Evolutionary conservation across 176 grass and related monocot species (phyloP).

Genomic region (Eleusine coracana): DNA sequence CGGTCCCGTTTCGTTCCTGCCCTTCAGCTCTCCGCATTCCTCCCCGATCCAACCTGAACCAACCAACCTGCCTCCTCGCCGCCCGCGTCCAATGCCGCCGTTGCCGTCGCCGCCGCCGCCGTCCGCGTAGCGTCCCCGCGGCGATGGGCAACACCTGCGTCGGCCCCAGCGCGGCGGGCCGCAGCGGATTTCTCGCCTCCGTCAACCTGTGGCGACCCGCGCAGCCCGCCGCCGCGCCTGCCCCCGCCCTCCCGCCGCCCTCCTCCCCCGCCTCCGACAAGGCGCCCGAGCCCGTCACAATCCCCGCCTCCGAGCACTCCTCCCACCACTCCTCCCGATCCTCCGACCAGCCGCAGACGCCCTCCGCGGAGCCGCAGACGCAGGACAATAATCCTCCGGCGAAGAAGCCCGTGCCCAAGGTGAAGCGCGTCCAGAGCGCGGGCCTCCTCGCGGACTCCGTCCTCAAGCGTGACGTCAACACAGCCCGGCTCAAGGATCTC

Average conservation of each 20-base stretch:
- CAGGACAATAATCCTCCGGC: conserved; percentile 30
- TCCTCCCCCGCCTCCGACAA: conserved; percentile 48
- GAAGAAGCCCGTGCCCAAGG: conserved; percentile 51
- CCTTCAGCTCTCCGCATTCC: conserved; percentile 18
- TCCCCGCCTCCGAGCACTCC: conserved; percentile 35
- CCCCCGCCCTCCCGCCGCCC: conserved; percentile 40
- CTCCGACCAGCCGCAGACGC: no score
- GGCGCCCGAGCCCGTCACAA: conserved; percentile 64
- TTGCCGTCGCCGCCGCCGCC: conserved; percentile 37
- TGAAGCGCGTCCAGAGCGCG: conserved; percentile 71
- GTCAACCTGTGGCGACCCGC: conserved; percentile 59
- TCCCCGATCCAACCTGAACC: conserved; percentile 44
- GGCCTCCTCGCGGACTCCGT: conserved; percentile 68
- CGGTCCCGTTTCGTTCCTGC: conserved; percentile 12
- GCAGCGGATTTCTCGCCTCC: conserved; percentile 57
- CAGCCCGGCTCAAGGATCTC: conserved; percentile 60
- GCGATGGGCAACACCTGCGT: conserved; percentile 70
- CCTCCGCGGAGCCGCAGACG: no score
- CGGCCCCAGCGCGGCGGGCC: conserved; percentile 53
- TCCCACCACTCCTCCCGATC: conserved; percentile 34
- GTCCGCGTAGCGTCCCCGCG: conserved; percentile 46
- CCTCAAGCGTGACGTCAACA: conserved; percentile 65
- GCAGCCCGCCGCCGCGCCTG: conserved; percentile 7
- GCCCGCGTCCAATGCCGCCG: conserved; percentile 53
- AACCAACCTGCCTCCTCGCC: conserved; percentile 45